Evolutionary conservation across 495 filamentous ascomycete genomes (phyloP), one percentile per base, ranked within the genome.

Genomic region (Aspergillus homomorphus): DNA sequence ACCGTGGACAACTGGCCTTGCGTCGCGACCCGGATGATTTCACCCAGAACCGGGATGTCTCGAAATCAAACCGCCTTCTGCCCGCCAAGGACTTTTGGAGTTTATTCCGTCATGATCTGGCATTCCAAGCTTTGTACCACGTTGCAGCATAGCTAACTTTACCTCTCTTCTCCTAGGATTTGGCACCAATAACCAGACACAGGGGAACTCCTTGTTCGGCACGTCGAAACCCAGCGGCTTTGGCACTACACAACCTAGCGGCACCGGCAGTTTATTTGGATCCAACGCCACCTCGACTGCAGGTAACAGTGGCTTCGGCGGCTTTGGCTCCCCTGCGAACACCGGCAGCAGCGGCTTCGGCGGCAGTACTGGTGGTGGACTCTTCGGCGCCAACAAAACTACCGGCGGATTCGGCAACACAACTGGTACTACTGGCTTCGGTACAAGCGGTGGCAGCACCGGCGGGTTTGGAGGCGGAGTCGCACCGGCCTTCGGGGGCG

Each of bases 261-360:
- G 72, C 49, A 79, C 79, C 54, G 76, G 77, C 56, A 71, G 73
- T 56, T 62, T 82, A 6, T 83, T 86, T 62, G 84, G 83, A 33
- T 66, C 67, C 51, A 65, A 65, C 53, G 51, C 63, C 51, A 67
- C 67, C 54, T 60, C 71, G 44, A 73, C 77, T 53, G 76, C 76
- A 9, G 68, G 80, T 77, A 72, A 79, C 66, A 72, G 76, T 67
- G 63, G 73, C 28, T 66, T 66, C 59, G 61, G 65, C 38, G 60
- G 65, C 6, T 66, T 66, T 48, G 67, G 64, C 28, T 58, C 64
- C 15, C 50, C 59, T 45, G 45, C 33, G 22, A 53, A 21, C 33
- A 56, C 57, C 18, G 58, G 57, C 26, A 44, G 57, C 26, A 44
- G 45, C 19, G 59, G 50, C 12, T 57, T 69, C 38, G 72, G 66